These are phyloP conservation scores for Amanita subjunquillea DNA, from an alignment of 768 basidiomycete genomes.

Conservation along the genomic window DNA sequence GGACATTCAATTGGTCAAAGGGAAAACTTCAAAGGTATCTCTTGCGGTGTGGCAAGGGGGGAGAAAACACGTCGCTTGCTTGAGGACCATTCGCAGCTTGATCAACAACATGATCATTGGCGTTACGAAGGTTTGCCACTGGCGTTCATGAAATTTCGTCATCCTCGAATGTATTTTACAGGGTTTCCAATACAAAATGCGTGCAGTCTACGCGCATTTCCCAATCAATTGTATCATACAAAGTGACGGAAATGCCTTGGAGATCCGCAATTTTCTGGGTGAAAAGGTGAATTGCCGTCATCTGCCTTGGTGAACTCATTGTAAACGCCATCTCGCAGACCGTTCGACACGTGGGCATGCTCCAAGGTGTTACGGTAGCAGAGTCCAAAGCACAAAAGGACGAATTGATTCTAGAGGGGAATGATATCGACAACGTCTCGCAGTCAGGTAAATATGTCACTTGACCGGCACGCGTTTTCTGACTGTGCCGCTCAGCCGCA, in stretches of 20 bases:
- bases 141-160: not conserved
- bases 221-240: slow-evolving; percentile 98
- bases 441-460: slow-evolving; percentile 62
- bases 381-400: slow-evolving; percentile 94
- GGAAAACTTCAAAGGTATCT: slow-evolving; percentile 70
- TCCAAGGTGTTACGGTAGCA: slow-evolving; percentile 71
- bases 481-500: slow-evolving; percentile 45
- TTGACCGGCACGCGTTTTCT: not conserved
- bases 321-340: slow-evolving; percentile 38
- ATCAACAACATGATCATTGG: slow-evolving; percentile 98
- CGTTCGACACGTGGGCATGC: slow-evolving; percentile 88
- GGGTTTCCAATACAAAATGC: slow-evolving; percentile 99
- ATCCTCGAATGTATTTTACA: slow-evolving; percentile 18
- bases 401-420: slow-evolving; percentile 88
- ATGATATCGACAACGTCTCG: slow-evolving; percentile 94
- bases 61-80: slow-evolving; percentile 97
- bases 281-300: slow-evolving; percentile 61
- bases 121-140: slow-evolving; percentile 69
- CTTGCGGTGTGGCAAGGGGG: slow-evolving; percentile 97
- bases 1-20: slow-evolving; percentile 81
- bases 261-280: slow-evolving; percentile 93
- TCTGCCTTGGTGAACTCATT: not conserved
- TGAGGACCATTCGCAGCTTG: slow-evolving; percentile 90
- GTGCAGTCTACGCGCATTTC: slow-evolving; percentile 98
- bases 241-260: slow-evolving; percentile 57